These are phyloP conservation scores for Geoglossum glabrum DNA, from an alignment of 495 filamentous ascomycete species.

Conservation along the genomic window DNA sequence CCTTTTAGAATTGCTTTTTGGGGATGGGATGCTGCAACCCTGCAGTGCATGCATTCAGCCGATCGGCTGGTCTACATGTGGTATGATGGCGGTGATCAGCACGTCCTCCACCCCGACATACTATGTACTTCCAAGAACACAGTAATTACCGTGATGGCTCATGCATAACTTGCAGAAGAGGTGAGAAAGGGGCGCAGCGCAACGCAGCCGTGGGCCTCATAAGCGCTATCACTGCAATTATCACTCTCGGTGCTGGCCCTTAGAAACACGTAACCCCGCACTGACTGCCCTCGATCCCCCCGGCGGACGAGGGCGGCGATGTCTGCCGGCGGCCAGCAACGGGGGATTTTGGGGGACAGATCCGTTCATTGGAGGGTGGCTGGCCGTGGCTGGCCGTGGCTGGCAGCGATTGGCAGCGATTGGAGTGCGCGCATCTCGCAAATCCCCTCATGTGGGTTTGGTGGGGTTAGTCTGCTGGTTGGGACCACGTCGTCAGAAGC, in stretches of 20 bases:
- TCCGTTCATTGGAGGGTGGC: too few species aligned
- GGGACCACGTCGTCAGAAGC: background rate
- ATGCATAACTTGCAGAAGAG: background rate
- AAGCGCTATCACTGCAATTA: background rate
- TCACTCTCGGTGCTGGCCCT: background rate
- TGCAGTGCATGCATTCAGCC: background rate
- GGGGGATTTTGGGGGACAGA: background rate
- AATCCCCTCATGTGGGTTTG: background rate
- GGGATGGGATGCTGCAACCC: background rate
- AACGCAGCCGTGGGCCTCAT: background rate
- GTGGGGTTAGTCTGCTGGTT: background rate
- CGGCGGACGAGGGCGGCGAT: background rate
- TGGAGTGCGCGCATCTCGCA: background rate
- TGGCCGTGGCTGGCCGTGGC: too few species aligned
- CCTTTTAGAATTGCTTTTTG: background rate
- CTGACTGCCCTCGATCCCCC: background rate
- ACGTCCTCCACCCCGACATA: background rate
- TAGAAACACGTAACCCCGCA: background rate
- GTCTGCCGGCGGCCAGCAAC: background rate
- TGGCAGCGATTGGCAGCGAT: background rate
- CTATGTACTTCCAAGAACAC: too few species aligned
- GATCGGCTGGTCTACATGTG: background rate
- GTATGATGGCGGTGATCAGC: background rate
- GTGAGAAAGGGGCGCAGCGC: background rate
- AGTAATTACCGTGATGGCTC: background rate